Percentiles rank a stretch among this genome's conserved stretches.
Conservation (phyloP, 352 stramenopile genomes). For the Phytophthora megakarya region DNA sequence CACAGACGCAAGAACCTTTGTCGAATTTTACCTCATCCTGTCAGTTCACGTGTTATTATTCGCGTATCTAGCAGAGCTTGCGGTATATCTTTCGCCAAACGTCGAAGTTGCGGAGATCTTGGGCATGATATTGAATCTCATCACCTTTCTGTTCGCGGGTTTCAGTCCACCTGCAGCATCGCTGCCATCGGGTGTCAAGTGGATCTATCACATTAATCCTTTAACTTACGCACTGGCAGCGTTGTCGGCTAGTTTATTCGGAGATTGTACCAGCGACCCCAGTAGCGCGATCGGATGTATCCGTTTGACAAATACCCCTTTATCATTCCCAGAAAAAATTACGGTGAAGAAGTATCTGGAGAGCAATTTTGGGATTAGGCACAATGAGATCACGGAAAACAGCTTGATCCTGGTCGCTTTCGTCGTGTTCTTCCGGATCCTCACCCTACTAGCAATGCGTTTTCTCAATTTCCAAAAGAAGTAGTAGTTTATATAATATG, state of each 20-base stretch:
- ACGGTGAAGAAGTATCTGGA: slow-evolving; percentile 24
- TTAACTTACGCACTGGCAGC: slow-evolving; percentile 41
- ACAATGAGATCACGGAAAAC: slow-evolving; percentile 20
- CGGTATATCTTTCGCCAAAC: slow-evolving; percentile 37
- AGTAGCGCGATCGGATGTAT: slow-evolving; percentile 11
- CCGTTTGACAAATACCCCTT: slow-evolving; percentile 1
- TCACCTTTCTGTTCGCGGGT: slow-evolving; percentile 42
- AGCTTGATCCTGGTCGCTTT: slow-evolving; percentile 2
- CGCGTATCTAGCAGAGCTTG: slow-evolving; percentile 31
- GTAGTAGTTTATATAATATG: too few species aligned
- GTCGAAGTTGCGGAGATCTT: slow-evolving; percentile 32
- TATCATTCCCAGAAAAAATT: slow-evolving; percentile 9
- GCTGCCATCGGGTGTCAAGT: slow-evolving; percentile 23
- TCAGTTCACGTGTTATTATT: slow-evolving; percentile 26
- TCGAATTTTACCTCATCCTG: slow-evolving; percentile 38
- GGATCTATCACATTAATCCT: slow-evolving; percentile 36
- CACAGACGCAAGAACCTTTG: slow-evolving; percentile 20
- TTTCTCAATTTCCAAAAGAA: slow-evolving; percentile 27
- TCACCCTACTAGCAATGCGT: slow-evolving; percentile 14
- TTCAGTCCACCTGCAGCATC: slow-evolving; percentile 42
- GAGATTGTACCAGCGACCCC: slow-evolving; percentile 22
- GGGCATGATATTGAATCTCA: slow-evolving; percentile 36
- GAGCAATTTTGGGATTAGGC: slow-evolving; percentile 17
- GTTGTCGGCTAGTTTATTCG: slow-evolving; percentile 37
- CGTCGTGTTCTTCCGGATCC: not conserved